Evolutionary conservation across 1,284 basidiomycete species (phyloP).

Genomic region (Apiotrichum veenhuisii): DNA sequence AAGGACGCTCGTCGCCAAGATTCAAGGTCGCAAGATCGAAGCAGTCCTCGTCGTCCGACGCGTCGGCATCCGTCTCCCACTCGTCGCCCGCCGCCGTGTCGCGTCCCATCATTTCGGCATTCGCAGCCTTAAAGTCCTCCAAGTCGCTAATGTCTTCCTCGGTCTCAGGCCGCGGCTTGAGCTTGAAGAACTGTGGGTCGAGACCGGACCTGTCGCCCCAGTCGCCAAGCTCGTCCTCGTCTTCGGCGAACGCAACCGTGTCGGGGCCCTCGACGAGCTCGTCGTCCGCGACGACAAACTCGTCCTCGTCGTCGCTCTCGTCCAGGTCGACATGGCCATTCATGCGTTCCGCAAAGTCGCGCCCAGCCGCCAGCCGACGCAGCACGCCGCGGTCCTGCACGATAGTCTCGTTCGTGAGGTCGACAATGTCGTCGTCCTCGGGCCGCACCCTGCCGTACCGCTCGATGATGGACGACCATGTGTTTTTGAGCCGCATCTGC

Average conservation of each 20-base stretch:
- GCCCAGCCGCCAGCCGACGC: slow-evolving; percentile 7
- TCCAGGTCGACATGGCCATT: not conserved
- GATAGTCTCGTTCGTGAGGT: slow-evolving; percentile 34
- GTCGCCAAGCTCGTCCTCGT: slow-evolving; percentile 38
- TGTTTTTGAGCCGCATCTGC: not conserved
- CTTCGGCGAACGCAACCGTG: slow-evolving; percentile 13
- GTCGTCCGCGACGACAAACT: slow-evolving; percentile 12
- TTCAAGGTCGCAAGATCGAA: no score
- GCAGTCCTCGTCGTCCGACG: not conserved
- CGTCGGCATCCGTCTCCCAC: not conserved
- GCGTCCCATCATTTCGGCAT: slow-evolving; percentile 6
- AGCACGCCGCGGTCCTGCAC: slow-evolving; percentile 33
- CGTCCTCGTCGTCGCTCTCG: slow-evolving; percentile 14
- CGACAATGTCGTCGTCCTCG: slow-evolving; percentile 49
- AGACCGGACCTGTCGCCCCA: slow-evolving; percentile 36
- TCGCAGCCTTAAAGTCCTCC: slow-evolving; percentile 21
- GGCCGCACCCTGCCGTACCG: slow-evolving; percentile 37
- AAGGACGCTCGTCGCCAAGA: no score
- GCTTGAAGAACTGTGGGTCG: slow-evolving; percentile 22
- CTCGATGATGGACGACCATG: slow-evolving; percentile 39
- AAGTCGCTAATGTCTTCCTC: slow-evolving; percentile 27
- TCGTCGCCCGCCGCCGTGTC: not conserved
- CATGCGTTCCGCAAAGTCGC: slow-evolving; percentile 21
- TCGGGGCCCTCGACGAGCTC: slow-evolving; percentile 4
- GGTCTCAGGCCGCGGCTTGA: not conserved